phyloP scores from a whole-genome alignment of 306 rosid species.

The Prunus padus region DNA sequence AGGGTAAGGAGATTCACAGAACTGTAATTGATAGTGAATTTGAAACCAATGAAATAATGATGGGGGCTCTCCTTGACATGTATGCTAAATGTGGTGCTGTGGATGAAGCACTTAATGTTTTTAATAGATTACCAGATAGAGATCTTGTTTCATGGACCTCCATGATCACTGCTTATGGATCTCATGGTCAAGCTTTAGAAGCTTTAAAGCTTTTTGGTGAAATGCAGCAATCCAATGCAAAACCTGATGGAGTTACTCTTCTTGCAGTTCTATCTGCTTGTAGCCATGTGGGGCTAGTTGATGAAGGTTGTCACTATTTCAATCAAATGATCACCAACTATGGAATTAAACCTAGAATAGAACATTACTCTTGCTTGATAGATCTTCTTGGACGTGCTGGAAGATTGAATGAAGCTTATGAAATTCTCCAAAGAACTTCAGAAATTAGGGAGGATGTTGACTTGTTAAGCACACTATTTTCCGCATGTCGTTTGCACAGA shows the following conservation, averaged over 20 bases:
- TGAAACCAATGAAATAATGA: slow-evolving; percentile 51
- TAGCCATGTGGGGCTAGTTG: slow-evolving; percentile 74
- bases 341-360: slow-evolving; percentile 56
- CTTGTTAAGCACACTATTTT: slow-evolving; percentile 67
- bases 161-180: slow-evolving; percentile 75
- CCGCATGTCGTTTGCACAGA: slow-evolving; percentile 58
- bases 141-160: slow-evolving; percentile 84
- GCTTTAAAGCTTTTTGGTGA: slow-evolving; percentile 63
- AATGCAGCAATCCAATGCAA: slow-evolving; percentile 51
- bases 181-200: slow-evolving; percentile 67
- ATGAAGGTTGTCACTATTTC: slow-evolving; percentile 60
- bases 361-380: slow-evolving; percentile 78
- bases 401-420: slow-evolving; percentile 67
- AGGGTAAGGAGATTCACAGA: slow-evolving; percentile 73
- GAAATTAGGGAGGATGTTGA: slow-evolving; percentile 52
- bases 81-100: slow-evolving; percentile 84
- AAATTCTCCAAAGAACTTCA: slow-evolving; percentile 53
- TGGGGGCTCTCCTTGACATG: slow-evolving; percentile 89
- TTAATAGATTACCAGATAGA: slow-evolving; percentile 58
- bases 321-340: slow-evolving; percentile 52
- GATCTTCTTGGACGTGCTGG: slow-evolving; percentile 89
- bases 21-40: slow-evolving; percentile 43
- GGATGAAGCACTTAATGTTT: slow-evolving; percentile 61
- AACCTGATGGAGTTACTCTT: slow-evolving; percentile 64
- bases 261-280: slow-evolving; percentile 77